These are phyloP conservation scores for Backusella macrospora DNA, from an alignment of 192 early-diverging fungal species.

Conservation along the genomic window DNA sequence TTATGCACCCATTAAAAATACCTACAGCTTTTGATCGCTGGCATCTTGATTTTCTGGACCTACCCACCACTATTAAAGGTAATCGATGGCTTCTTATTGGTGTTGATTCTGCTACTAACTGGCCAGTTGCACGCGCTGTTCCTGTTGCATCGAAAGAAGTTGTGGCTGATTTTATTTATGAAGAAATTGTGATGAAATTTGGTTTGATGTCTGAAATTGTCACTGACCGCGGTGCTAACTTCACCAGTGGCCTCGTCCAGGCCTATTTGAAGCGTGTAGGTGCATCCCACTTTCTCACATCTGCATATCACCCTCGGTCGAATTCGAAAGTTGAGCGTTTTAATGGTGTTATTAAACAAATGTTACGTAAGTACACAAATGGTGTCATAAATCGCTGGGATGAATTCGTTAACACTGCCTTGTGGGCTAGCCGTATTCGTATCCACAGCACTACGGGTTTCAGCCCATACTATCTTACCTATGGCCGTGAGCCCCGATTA, in stretches of 20 bases:
- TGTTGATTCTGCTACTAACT: constrained; percentile 37
- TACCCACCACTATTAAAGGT: not conserved
- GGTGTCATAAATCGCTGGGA: constrained; percentile 17
- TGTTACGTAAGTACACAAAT: constrained; percentile 14
- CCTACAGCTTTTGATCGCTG: constrained; percentile 16
- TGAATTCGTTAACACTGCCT: constrained; percentile 11
- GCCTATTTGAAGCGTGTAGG: constrained; percentile 12
- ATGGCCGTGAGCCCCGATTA: constrained; percentile 1
- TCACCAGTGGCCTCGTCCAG: constrained; percentile 1
- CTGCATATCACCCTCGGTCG: constrained; percentile 20
- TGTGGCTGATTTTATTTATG: constrained; percentile 30
- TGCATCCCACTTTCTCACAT: constrained; percentile 20
- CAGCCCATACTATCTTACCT: constrained; percentile 1
- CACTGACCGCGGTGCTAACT: constrained; percentile 26
- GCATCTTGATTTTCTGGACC: constrained; percentile 25
- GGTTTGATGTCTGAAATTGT: constrained; percentile 29
- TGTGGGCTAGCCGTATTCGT: constrained; percentile 11
- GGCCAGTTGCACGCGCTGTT: constrained; percentile 32
- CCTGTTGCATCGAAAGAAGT: constrained; percentile 18
- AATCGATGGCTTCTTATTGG: constrained; percentile 31
- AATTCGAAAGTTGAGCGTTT: constrained; percentile 26
- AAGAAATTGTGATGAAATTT: constrained; percentile 33
- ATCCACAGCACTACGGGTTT: not conserved
- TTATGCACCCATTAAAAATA: constrained; percentile 8
- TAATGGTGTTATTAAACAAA: constrained; percentile 22